Conservation (phyloP, 441 rosid genomes). For the Croton laevigatus region DNA sequence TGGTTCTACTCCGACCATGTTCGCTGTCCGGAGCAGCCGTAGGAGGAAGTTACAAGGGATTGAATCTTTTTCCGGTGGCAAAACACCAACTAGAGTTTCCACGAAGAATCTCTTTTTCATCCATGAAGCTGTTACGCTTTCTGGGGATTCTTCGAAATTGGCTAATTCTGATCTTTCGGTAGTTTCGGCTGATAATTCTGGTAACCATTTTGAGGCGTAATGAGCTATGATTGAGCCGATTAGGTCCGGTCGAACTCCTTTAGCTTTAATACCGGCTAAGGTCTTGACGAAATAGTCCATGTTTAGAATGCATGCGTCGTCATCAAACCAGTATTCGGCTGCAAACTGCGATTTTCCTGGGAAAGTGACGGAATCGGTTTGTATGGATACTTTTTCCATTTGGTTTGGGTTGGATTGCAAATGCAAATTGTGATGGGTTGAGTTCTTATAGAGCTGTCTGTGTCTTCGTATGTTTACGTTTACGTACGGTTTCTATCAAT, state of each 20-base stretch:
- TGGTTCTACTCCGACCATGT: slow-evolving; percentile 61
- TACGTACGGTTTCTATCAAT: no score
- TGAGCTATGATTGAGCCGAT: slow-evolving; percentile 81
- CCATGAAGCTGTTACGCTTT: slow-evolving; percentile 60
- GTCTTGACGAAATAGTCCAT: slow-evolving; percentile 82
- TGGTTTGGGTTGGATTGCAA: neutral
- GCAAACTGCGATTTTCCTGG: slow-evolving; percentile 32
- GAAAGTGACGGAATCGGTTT: slow-evolving; percentile 31
- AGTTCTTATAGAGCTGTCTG: neutral
- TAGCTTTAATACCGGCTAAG: slow-evolving; percentile 65
- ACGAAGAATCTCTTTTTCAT: slow-evolving; percentile 74
- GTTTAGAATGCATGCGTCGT: slow-evolving; percentile 74
- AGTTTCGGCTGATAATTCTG: slow-evolving; percentile 49
- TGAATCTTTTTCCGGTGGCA: slow-evolving; percentile 80
- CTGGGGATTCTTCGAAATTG: slow-evolving; percentile 36
- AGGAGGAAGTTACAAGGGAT: slow-evolving; percentile 74
- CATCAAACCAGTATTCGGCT: slow-evolving; percentile 59
- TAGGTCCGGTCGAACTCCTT: slow-evolving; percentile 75
- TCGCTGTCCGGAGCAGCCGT: slow-evolving; percentile 73
- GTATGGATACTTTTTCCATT: slow-evolving; percentile 41
- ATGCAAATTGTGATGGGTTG: neutral
- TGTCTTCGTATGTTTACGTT: no score
- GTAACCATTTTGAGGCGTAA: slow-evolving; percentile 85
- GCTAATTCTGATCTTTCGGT: slow-evolving; percentile 15
- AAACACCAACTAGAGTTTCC: slow-evolving; percentile 70